phyloP scores from a whole-genome alignment of 208 protist species.

The Herpetomonas tarakana region DNA sequence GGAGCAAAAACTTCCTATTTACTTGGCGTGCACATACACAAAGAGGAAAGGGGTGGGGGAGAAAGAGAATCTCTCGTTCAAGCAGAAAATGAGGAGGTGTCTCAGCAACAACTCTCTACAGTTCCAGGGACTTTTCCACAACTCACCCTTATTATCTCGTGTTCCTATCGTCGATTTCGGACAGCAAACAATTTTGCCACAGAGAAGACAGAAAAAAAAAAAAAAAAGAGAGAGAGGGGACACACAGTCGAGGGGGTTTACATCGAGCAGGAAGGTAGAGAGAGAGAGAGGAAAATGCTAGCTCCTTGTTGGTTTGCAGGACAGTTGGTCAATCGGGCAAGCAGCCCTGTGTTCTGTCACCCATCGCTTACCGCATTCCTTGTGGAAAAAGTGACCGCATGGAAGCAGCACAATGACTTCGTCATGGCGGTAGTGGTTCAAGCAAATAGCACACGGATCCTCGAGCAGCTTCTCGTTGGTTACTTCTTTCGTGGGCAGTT shows the following conservation, averaged over 20 bases:
- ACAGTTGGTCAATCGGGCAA: background rate
- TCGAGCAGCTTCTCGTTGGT: slow-evolving; percentile 3
- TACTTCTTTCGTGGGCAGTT: slow-evolving; percentile 11
- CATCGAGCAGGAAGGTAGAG: no score
- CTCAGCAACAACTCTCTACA: no score
- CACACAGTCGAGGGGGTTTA: background rate
- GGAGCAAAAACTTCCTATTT: no score
- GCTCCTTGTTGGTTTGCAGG: background rate
- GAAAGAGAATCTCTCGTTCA: no score
- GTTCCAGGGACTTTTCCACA: no score
- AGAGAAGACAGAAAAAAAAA: slow-evolving; percentile 5
- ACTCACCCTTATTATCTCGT: no score
- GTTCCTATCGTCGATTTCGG: no score
- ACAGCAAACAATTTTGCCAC: no score
- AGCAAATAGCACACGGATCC: slow-evolving; percentile 58
- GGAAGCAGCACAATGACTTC: slow-evolving; percentile 45
- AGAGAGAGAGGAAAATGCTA: no score
- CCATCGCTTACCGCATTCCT: slow-evolving; percentile 54
- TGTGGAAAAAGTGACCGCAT: slow-evolving; percentile 78
- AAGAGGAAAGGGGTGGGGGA: no score
- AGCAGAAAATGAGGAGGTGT: no score
- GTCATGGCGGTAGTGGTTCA: slow-evolving; percentile 30
- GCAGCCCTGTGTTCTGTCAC: slow-evolving; percentile 49
- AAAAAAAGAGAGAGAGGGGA: background rate
- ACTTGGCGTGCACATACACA: no score